Evolutionary conservation across 306 rosid genomes (phyloP), one percentile per base, ranked within the genome.

Genomic region (Acmispon strigosus): DNA sequence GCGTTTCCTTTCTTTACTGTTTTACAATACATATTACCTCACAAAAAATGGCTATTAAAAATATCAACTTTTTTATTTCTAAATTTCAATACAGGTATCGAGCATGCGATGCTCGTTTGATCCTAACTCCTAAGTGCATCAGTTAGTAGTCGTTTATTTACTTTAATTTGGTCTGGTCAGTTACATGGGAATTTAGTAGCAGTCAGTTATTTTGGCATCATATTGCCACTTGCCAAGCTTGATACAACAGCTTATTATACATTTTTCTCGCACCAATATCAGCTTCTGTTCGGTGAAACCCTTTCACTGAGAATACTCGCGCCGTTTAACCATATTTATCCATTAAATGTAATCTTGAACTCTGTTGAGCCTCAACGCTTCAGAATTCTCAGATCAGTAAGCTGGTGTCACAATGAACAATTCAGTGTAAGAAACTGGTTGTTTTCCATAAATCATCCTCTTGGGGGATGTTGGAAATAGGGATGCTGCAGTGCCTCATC

Each of bases 401-500:
- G 58, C 47, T 20, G 41, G 55, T 60, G 49, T 42, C 47, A 27
- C 53, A 34, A 19, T 52, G 73, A 54, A 66, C 52, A 6, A 74
- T n/a, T 34, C 22, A 11, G 39, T 50, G 49, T 17, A 61, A 37
- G 59, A 68, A 63, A 63, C 22, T 6, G 62, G 24, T 8, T 22
- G 41, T 66, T 77, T 45, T 42, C 56, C 42, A 22, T 16, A 48
- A 64, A 65, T 85, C 85, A 87, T 68, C 69, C 80, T 64, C 75
- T 52, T 1, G 90, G 85, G 70, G 85, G 69, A 78, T 81, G 82
- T 62, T 84, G 85, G 84, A 93, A 93, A 83, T 88, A 93, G 51
- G 96, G 90, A 80, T 90, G 98, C 78, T 34, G 87, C 71, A 90
- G 73, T 42, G 97, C 98, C 49, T 90, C 96, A 4, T 93, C 88